A percentile compares a stretch with the other conserved stretches of the same genome.
phyloP scores from a whole-genome alignment of 2,329 filamentous ascomycete species.

The Epichloe typhina region DNA sequence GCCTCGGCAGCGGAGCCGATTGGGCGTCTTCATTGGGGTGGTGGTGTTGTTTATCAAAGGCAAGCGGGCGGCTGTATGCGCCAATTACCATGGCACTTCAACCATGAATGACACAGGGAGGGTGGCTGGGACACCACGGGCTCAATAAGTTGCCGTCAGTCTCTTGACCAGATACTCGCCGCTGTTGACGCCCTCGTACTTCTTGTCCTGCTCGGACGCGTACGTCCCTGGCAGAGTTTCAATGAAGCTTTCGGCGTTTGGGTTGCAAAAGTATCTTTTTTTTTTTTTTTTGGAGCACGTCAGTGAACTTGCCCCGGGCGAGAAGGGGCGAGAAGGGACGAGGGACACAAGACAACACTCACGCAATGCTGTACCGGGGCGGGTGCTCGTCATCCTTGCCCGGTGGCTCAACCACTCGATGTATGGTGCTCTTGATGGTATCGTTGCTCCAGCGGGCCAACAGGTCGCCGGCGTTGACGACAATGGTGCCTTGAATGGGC shows the following conservation, averaged over 20 bases:
- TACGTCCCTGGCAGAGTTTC: slow-evolving; percentile 74
- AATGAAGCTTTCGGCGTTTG: slow-evolving; percentile 62
- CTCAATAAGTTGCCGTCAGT: slow-evolving; percentile 58
- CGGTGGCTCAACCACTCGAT: slow-evolving; percentile 80
- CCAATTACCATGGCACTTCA: no score
- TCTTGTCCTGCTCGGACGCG: slow-evolving; percentile 50
- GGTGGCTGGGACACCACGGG: no score
- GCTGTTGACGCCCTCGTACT: slow-evolving; percentile 65
- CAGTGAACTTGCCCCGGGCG: not conserved
- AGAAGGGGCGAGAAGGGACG: not conserved
- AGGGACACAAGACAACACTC: slow-evolving; percentile 22
- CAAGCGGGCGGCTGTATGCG: no score
- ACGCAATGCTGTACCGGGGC: slow-evolving; percentile 75
- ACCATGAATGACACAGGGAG: no score
- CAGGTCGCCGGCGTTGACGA: slow-evolving; percentile 82
- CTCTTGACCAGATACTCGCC: slow-evolving; percentile 72
- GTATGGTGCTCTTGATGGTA: slow-evolving; percentile 78
- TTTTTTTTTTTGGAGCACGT: slow-evolving; percentile 11
- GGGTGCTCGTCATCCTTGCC: slow-evolving; percentile 49
- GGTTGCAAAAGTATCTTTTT: slow-evolving; percentile 70
- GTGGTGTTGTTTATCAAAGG: no score
- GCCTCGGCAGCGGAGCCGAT: not conserved
- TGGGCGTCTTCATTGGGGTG: no score
- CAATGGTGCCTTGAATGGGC: slow-evolving; percentile 68
- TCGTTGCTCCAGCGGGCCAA: slow-evolving; percentile 84